Conservation (phyloP, 2,329 filamentous ascomycete species). For the Colletotrichum orbiculare region DNA sequence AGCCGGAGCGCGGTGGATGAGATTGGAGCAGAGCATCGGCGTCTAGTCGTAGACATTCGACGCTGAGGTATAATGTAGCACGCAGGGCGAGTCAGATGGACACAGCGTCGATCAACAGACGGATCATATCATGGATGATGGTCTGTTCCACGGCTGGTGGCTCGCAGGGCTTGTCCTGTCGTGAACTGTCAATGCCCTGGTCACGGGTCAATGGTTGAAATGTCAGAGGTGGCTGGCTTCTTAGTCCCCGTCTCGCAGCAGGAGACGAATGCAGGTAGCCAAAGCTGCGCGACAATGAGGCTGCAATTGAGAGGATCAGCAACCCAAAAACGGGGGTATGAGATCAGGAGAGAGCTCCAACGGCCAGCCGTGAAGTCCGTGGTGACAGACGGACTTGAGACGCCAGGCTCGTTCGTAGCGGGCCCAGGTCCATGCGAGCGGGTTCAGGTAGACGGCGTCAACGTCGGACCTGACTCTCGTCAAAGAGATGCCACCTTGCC, state of each 20-base stretch:
- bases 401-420: constrained; percentile 11
- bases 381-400: constrained; percentile 21
- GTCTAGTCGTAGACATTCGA: constrained; percentile 14
- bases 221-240: constrained; percentile 6
- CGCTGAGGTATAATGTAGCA: constrained; percentile 7
- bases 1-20: constrained; percentile 13
- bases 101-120: constrained; percentile 18
- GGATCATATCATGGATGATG: constrained; percentile 16
- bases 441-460: constrained; percentile 14
- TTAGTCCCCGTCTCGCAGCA: constrained; percentile 14
- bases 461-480: constrained; percentile 6
- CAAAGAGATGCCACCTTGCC: constrained; percentile 20
- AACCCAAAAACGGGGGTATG: constrained; percentile 9
- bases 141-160: constrained; percentile 23
- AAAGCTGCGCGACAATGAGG: constrained; percentile 9
- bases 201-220: constrained; percentile 24
- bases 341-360: constrained; percentile 18
- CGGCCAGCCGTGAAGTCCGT: constrained; percentile 5
- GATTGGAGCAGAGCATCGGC: constrained; percentile 16
- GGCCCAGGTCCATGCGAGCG: constrained; percentile 4
- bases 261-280: constrained; percentile 23
- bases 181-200: constrained; percentile 26
- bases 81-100: constrained; percentile 15
- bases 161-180: constrained; percentile 30
- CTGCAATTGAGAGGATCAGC: background rate